These are phyloP conservation scores for Oryza punctata DNA, from an alignment of 176 grass and related monocot species.

Conservation along the genomic window DNA sequence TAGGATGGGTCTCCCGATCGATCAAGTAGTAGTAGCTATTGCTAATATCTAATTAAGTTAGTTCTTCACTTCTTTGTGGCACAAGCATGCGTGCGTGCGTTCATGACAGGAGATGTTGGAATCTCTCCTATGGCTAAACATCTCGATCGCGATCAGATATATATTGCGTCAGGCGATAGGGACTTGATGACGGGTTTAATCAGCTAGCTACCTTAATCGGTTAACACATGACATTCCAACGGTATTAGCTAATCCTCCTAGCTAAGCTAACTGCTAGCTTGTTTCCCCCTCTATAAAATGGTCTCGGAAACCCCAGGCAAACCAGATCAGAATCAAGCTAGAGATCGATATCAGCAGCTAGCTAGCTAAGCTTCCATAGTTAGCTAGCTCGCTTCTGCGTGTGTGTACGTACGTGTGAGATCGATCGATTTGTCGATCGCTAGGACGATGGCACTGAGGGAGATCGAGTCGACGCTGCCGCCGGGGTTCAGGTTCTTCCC, in stretches of 20 bases:
- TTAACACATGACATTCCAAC: neutral
- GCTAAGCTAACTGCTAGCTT: neutral
- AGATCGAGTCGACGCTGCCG: constrained; percentile 66
- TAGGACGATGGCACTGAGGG: constrained; percentile 56
- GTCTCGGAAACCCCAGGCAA: neutral
- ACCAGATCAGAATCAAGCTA: neutral
- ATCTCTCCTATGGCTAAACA: neutral
- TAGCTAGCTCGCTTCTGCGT: neutral
- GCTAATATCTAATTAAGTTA: neutral
- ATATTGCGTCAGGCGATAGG: neutral
- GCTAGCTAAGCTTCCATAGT: too few species aligned
- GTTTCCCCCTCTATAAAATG: neutral
- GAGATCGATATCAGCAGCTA: neutral
- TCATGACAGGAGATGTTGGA: constrained; percentile 17
- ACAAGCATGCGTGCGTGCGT: neutral
- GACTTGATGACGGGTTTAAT: neutral
- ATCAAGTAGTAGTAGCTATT: neutral
- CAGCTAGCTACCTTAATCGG: neutral
- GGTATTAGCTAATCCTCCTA: neutral
- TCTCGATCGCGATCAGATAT: too few species aligned
- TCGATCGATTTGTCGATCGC: neutral
- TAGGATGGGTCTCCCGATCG: neutral
- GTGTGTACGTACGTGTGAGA: neutral
- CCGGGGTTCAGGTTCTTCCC: constrained; percentile 87
- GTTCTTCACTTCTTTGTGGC: too few species aligned